Evolutionary conservation across 1,139 yeast genomes (phyloP), one percentile per base, ranked within the genome.

Genomic region (Spathaspora sp.): DNA sequence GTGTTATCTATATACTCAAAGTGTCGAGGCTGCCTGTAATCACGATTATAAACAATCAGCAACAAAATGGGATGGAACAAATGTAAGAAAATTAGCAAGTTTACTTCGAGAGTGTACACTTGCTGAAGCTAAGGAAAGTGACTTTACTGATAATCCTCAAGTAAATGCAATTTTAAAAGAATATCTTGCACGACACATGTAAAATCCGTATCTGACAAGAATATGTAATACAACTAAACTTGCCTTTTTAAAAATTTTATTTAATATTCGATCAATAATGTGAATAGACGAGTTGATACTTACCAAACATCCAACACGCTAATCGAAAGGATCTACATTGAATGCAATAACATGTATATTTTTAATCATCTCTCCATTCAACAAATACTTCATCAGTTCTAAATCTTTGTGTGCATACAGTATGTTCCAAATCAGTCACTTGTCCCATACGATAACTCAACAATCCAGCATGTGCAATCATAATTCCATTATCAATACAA

Each of bases 391-490:
- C 96, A 58, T 91, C 98, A 0, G 98, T 91, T 63, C 99, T 74
- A 65, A 89, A 93, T 58, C 95, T 76, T 63, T 93, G 99, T 0
- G 97, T 87, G 57, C 97, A 93, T 1, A 89, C 93, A 0, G 97
- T 87, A 48, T 89, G 81, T 41, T 72, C 64, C 43, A 91, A 58
- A 8, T 73, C 76, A 38, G 71, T 76, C 1, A 81, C 81, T 50
- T 80, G 83, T 0, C 97, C 97, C 74, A 85, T 88, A 59, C 98
- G 76, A 61, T 84, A 90, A 45, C 88, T 89, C 52, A 93, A 67
- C 44, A 93, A 70, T 0, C 99, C 99, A 0, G 99, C 98, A 63
- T 93, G 99, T 1, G 99, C 99, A 60, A 93, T 93, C 99, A 93
- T 93, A 42, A 93, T 93, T 9, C 99, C 98, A 60, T 93, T 93